Evolutionary conservation across 2,329 filamentous ascomycete species (phyloP).

Genomic region (Stagonosporopsis vannaccii): DNA sequence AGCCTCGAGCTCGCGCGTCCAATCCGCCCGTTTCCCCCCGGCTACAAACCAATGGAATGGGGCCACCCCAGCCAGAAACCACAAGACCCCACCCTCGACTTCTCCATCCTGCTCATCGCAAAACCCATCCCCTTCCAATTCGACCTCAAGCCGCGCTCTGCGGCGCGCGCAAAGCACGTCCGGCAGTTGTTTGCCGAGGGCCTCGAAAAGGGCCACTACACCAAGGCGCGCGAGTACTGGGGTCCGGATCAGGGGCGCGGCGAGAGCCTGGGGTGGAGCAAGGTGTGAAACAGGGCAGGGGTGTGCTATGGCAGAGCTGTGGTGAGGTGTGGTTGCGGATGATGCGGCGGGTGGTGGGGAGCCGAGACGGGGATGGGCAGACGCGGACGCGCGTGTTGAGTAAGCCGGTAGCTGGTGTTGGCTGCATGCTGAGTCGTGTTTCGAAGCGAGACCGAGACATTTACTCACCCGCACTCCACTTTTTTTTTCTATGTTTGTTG

Average conservation of each 20-base stretch:
- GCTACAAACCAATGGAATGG: constrained; percentile 35
- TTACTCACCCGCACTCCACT: too few relatives aligned
- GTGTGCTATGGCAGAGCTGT: neutral
- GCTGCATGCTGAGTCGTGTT: neutral
- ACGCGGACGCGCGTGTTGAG: neutral
- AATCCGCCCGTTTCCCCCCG: constrained; percentile 13
- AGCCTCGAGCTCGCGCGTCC: constrained; percentile 22
- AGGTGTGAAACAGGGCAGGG: constrained; percentile 33
- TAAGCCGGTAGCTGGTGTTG: neutral
- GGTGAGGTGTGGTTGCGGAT: neutral
- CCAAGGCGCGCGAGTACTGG: constrained; percentile 50
- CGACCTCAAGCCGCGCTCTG: constrained; percentile 46
- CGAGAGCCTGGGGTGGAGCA: constrained; percentile 46
- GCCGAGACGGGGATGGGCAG: constrained; percentile 9
- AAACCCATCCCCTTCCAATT: constrained; percentile 57
- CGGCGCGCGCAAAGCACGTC: constrained; percentile 41
- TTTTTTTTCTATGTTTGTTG: neutral
- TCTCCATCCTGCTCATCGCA: constrained; percentile 54
- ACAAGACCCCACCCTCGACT: constrained; percentile 54
- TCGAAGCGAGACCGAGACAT: neutral
- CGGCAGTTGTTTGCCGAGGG: constrained; percentile 47
- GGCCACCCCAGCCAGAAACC: constrained; percentile 32
- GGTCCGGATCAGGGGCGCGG: constrained; percentile 43
- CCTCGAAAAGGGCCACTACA: constrained; percentile 50
- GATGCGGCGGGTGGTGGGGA: constrained; percentile 17